These are phyloP conservation scores for Leptomonas pyrrhocoris DNA, from an alignment of 208 protist species.

Conservation along the genomic window DNA sequence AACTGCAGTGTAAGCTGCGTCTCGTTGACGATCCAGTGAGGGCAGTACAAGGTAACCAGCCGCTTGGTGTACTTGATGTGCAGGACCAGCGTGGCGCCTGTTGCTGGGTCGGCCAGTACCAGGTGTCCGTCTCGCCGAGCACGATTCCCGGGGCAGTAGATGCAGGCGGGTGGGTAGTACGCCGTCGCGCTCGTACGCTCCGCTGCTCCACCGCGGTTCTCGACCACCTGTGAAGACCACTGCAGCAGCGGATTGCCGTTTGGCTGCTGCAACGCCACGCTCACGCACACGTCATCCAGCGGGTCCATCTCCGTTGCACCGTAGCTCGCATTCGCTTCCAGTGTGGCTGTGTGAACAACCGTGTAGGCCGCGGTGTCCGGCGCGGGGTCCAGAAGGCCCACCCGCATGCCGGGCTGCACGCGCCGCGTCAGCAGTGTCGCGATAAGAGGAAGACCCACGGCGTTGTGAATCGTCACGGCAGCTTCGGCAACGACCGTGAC, in stretches of 20 bases:
- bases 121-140: slow-evolving; percentile 27
- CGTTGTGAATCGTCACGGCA: slow-evolving; percentile 61
- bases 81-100: slow-evolving; percentile 43
- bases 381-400: slow-evolving; percentile 38
- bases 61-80: slow-evolving; percentile 44
- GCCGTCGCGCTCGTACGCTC: background rate
- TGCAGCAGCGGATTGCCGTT: slow-evolving; percentile 46
- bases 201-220: background rate
- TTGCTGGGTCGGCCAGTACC: slow-evolving; percentile 40
- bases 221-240: slow-evolving; percentile 12
- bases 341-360: slow-evolving; percentile 34
- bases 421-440: slow-evolving; percentile 49
- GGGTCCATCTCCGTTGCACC: slow-evolving; percentile 69
- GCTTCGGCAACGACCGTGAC: slow-evolving; percentile 41
- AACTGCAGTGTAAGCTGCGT: slow-evolving; percentile 50
- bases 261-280: slow-evolving; percentile 55
- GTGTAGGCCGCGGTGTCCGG: slow-evolving; percentile 43
- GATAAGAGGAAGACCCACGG: slow-evolving; percentile 55
- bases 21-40: slow-evolving; percentile 72
- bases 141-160: slow-evolving; percentile 32
- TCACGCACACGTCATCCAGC: slow-evolving; percentile 60
- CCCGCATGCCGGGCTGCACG: slow-evolving; percentile 21
- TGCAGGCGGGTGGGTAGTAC: slow-evolving; percentile 34
- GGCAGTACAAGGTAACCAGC: slow-evolving; percentile 55
- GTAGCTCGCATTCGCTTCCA: slow-evolving; percentile 35